These are phyloP conservation scores for Selenicereus undatus DNA, from an alignment of 148 eudicot genomes.

Conservation along the genomic window DNA sequence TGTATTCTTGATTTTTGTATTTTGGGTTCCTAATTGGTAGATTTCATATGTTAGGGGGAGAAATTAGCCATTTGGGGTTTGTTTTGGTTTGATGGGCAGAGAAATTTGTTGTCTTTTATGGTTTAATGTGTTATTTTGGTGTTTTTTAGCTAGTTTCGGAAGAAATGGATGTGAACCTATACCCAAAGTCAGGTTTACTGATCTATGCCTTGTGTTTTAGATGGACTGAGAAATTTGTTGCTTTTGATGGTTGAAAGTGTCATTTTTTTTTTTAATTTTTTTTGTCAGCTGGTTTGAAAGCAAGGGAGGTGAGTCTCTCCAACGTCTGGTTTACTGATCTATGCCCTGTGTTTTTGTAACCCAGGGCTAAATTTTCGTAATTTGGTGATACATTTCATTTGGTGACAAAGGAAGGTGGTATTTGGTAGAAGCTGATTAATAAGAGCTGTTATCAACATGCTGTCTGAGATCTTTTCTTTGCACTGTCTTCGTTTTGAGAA, in stretches of 20 bases:
- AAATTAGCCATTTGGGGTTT: background rate
- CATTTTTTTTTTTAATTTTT: background rate
- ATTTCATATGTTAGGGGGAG: background rate
- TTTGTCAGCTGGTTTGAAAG: background rate
- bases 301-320: constrained; percentile 2
- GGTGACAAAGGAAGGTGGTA: constrained; percentile 21
- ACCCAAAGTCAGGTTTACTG: too few relatives aligned
- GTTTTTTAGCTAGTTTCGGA: background rate
- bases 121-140: background rate
- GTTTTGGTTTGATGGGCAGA: background rate
- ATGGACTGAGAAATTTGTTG: background rate
- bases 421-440: constrained; percentile 21
- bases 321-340: constrained; percentile 20
- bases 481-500: background rate
- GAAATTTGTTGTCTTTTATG: background rate
- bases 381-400: constrained; percentile 20
- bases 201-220: too few relatives aligned
- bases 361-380: constrained; percentile 17
- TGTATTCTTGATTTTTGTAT: background rate
- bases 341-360: constrained; percentile 28
- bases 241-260: background rate
- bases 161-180: too few relatives aligned
- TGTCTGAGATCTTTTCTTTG: constrained; percentile 9
- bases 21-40: background rate
- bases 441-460: constrained; percentile 22